Evolutionary conservation across 805 yeast genomes (phyloP).

Genomic region (Barnettozyma sucrosica): DNA sequence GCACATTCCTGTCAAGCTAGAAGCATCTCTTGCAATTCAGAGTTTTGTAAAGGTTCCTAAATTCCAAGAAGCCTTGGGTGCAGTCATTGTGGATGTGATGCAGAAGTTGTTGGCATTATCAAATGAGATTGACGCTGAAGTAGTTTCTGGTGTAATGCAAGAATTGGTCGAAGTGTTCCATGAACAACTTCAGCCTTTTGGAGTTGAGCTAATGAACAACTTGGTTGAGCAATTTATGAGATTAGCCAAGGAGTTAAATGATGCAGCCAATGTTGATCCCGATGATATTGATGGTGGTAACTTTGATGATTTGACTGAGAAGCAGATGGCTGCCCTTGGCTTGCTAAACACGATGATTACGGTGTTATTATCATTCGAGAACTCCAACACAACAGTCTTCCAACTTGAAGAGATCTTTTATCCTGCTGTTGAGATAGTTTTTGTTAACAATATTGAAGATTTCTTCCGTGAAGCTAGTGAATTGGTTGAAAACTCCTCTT

Average conservation of each 20-base stretch:
- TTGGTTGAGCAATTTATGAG: constrained; percentile 69
- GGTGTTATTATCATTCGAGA: constrained; percentile 75
- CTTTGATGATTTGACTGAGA: constrained; percentile 48
- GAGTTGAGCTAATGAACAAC: constrained; percentile 58
- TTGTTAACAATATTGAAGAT: constrained; percentile 61
- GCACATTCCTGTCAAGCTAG: constrained; percentile 69
- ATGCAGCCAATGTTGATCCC: constrained; percentile 43
- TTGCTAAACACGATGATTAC: constrained; percentile 78
- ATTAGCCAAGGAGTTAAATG: constrained; percentile 64
- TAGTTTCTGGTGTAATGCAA: constrained; percentile 87
- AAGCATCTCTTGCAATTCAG: constrained; percentile 83
- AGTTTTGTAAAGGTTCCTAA: constrained; percentile 59
- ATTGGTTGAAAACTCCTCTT: constrained; percentile 63
- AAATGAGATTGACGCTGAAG: constrained; percentile 79
- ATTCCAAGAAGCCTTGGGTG: constrained; percentile 62
- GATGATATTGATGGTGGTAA: constrained; percentile 30
- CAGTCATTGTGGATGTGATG: constrained; percentile 75
- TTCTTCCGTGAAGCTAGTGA: constrained; percentile 75
- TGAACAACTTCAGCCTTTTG: constrained; percentile 87
- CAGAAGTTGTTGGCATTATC: constrained; percentile 69
- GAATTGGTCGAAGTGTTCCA: constrained; percentile 88
- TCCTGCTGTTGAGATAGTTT: constrained; percentile 65
- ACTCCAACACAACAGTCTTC: constrained; percentile 59
- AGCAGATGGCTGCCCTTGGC: constrained; percentile 78
- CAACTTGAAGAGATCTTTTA: constrained; percentile 60